Evolutionary conservation across 805 yeast species (phyloP), one percentile per base, ranked within the genome.

Genomic region (Yamadazyma akitaensis): DNA sequence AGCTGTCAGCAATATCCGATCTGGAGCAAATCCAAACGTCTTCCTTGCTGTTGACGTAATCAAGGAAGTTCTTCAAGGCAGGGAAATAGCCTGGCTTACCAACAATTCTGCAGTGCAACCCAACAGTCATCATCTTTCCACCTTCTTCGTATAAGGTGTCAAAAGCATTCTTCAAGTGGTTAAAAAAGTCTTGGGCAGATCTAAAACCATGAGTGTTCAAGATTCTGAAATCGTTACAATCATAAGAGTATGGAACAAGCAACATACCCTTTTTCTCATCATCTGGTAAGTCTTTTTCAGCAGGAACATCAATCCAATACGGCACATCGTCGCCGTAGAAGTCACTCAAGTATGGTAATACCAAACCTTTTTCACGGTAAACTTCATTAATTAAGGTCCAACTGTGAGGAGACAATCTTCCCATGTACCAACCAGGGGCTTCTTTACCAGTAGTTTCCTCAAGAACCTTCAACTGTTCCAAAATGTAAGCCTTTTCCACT

Each of bases 161-260:
- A 47, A 68, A 68, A 12, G 69, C 66, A 40, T 65, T 60, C 42
- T 61, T 64, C 42, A 67, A 47, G 49, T 68, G 67, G 31, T 61
- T 65, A 19, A 45, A 54, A 42, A 59, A 60, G 13, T 58, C 56
- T 43, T 53, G 46, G 17, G 56, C 55, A 16, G 62, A 54, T 26
- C 62, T 56, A 34, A 58, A 58, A 9, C 63, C 63, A 17, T 53
- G 43, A 3, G 62, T 46, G 41, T 43, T 53, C 41, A 53, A 46
- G 47, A 58, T 55, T 37, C 61, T 54, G 42, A 52, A 60, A 45
- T 60, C 64, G 36, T 60, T 60, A 42, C 54, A 52, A 31, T 57
- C 63, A 31, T 47, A 59, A 13, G 54, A 43, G 41, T 59, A 60
- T 7, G 64, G 63, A 26, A 60, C 55, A 48, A 54, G 53, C 26